Base-by-base conservation (phyloP, 1,284 basidiomycete genomes). In the Moniliella sp. region DNA sequence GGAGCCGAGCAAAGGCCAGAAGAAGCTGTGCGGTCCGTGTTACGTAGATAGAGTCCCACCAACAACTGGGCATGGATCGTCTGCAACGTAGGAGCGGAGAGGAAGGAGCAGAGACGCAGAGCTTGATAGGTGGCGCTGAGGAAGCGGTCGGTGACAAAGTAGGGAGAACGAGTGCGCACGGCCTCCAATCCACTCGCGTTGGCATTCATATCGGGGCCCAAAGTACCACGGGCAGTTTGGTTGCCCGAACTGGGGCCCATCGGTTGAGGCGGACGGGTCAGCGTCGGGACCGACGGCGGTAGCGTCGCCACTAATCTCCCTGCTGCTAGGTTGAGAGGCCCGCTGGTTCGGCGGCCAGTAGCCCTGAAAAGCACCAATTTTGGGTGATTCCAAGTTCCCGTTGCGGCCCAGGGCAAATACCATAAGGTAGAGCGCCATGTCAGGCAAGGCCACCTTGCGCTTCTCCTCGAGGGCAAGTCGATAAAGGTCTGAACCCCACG, bases 11-110 rank as follows among this genome's bases (percentile, higher is more conserved):
- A 45, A 27, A 1, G 43, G 43, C 43, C 43, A 42, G 32, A 42
- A 8, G 40, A 39, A 15, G 43, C 33, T 2, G 40, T 34, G 10
- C 43, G 31, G 21, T 45, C 43, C 7, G 43, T 42, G 32, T 45
- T 42, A 31, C 40, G 35, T 31, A 45, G 26, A 17, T 45, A 45
- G 7, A 36, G 29, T 3, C 43, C 43, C 13, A 45, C 42, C 13
- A 45, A 32, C 15, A 45, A 40, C 32, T 45, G 43, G n/a, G 40
- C 38, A 28, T 45, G 43, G 12, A 45, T 45, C 5, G 43, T 45
- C 26, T 45, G 40, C 15, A 45, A 19, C 3, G 43, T 42, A 1
- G 43, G 43, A 1, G 43, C 35, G 3, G 34, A 36, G 8, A 45
- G 35, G 32, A 45, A 45, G 2, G 40, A 42, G 25, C 43, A 45